Base-by-base conservation (phyloP, 768 basidiomycete genomes). In the Trametes cingulata region DNA sequence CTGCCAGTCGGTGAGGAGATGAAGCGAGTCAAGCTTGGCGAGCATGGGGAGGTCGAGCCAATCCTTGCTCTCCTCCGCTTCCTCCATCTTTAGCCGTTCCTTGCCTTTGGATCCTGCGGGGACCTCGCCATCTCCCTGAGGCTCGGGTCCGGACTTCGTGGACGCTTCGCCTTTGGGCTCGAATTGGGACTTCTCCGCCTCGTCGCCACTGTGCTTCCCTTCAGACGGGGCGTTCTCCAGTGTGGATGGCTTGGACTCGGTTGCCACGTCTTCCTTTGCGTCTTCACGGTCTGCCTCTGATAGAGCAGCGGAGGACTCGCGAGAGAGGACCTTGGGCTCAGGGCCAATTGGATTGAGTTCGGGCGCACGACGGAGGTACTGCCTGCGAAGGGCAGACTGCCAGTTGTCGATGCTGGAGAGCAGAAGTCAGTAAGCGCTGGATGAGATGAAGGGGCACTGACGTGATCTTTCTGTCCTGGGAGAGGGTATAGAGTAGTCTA, bases 1-100 rank as follows among this genome's bases (percentile, higher is more conserved):
- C 67, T 92, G 90, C 93, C 93, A 95, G 73, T 95, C 93, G 27
- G 80, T 81, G 49, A 94, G 75, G 15, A 82, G 75, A 65, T 91
- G 83, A 67, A 93, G 74, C 3, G 88, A 85, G 60, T 92, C 87
- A 42, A 95, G 81, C 73, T 92, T 91, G 35, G 75, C 74, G 40
- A 86, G 78, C 81, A 90, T 85, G 2, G 85, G 78, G 25, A 93
- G 82, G 43, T 87, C 79, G 43, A 84, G 75, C 91, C 91, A 93
- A 68, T 90, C 80, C 56, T 79, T 78, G 39, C 82, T 77, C 64
- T 81, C 78, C 57, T 75, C 77, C 41, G 69, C 63, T 24, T 41
- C 50, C 41, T 50, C 52, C 7, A 45, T 27, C 58, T 51, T 47
- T 12, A 40, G 48, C 2, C 27, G 33, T 10, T 61, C 25, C 25